These are phyloP conservation scores for Plenodomus tracheiphilus DNA, from an alignment of 2,329 filamentous ascomycete species.

Conservation along the genomic window DNA sequence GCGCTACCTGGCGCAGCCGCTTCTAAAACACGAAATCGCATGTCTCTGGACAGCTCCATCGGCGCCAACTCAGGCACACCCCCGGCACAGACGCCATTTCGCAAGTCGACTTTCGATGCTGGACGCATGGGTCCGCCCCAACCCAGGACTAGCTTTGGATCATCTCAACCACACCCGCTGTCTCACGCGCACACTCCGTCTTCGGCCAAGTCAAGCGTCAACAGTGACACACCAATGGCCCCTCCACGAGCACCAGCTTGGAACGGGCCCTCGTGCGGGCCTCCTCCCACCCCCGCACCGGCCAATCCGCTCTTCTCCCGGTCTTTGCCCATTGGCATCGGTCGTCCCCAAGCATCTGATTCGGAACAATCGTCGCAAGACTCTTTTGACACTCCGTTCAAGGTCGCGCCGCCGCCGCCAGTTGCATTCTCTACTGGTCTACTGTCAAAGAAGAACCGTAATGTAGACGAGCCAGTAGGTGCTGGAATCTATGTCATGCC, in stretches of 20 bases:
- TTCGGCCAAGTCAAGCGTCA: conserved; percentile 77
- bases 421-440: conserved; percentile 84
- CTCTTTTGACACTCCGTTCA: conserved; percentile 77
- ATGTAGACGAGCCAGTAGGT: conserved; percentile 64
- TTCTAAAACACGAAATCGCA: conserved; percentile 67
- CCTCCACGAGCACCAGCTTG: conserved; percentile 37
- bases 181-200: conserved; percentile 87
- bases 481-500: conserved; percentile 71
- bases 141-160: conserved; percentile 25
- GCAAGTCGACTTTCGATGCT: conserved; percentile 36
- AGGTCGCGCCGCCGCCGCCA: conserved; percentile 70
- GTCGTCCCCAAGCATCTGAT: conserved; percentile 54
- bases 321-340: conserved; percentile 70
- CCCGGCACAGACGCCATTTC: conserved; percentile 66
- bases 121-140: conserved; percentile 29
- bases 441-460: conserved; percentile 89
- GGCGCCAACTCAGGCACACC: conserved; percentile 59
- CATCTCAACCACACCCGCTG: conserved; percentile 69
- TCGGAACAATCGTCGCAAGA: conserved; percentile 53
- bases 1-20: conserved; percentile 56
- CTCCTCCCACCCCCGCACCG: conserved; percentile 21
- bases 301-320: conserved; percentile 63
- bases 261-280: conserved; percentile 15
- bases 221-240: conserved; percentile 59
- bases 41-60: conserved; percentile 78